Evolutionary conservation across 2,329 filamentous ascomycete genomes (phyloP), one percentile per base, ranked within the genome.

Genomic region (Penicillium oxalicum): DNA sequence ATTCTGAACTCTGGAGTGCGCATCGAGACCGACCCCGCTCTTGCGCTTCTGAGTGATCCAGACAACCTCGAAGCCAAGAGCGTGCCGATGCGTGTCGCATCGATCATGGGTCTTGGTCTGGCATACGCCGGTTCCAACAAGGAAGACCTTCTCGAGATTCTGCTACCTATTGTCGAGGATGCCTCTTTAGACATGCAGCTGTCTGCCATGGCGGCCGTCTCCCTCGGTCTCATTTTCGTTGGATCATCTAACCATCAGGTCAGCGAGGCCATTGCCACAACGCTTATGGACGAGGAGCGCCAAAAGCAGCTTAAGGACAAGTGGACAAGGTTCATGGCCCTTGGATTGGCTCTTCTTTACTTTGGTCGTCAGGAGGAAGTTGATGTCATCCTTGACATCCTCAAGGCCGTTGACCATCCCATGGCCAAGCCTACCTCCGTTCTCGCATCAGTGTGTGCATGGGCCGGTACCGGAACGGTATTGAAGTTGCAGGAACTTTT

Each of bases 291-390:
- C 58, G 91, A 97, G 50, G 91, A 97, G 51, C 83, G 91, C 49
- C 86, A 87, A 72, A 85, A 81, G 63, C 91, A 95, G 68, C 77
- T 98, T 52, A 96, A 94, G 59, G 89, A 97, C 73, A 98, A 97
- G 73, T 98, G 93, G 93, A 93, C 91, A 29, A 84, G 93, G 13
- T 98, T 98, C 74, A 86, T 98, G 75, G 91, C 88, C 18, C 84
- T 98, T 37, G 93, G 93, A 56, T 79, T 98, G 54, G 93, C 91
- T 1, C 79, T 98, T 26, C 78, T 98, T 27, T 98, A 90, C 79
- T 97, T 98, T 61, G 93, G 93, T 35, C 86, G 89, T 56, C 93
- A 98, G 71, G 93, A 98, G 70, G 91, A 97, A 69, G 93, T 97
- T n/a, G 93, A 98, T 62, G 91, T 97, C 49, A 91, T 97, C 57